Conservation (phyloP, 352 stramenopile genomes). For the Phytophthora syringae region DNA sequence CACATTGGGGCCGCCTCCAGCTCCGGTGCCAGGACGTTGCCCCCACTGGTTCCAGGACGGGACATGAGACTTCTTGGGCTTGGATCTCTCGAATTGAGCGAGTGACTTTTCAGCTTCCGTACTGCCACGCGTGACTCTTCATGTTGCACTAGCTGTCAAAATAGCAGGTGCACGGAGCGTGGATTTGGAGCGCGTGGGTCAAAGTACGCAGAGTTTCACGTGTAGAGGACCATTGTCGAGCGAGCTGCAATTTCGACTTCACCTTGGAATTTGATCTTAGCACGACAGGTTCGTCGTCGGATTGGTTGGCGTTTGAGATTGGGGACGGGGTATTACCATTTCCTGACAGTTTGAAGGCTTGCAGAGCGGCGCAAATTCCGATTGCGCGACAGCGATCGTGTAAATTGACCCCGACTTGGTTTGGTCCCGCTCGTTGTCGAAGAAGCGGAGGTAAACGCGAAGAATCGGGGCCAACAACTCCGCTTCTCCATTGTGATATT, state of each 20-base stretch:
- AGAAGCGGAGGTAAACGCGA: slow-evolving; percentile 32
- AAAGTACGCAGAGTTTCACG: slow-evolving; percentile 13
- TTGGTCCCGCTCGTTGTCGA: slow-evolving; percentile 16
- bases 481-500: background rate
- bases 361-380: slow-evolving; percentile 28
- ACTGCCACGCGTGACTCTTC: slow-evolving; percentile 5
- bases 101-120: slow-evolving; percentile 16
- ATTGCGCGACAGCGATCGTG: slow-evolving; percentile 33
- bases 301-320: slow-evolving; percentile 13
- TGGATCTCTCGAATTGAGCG: slow-evolving; percentile 17
- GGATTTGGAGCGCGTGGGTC: slow-evolving; percentile 12
- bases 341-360: slow-evolving; percentile 8
- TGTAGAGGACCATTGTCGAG: slow-evolving; percentile 8
- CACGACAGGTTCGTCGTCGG: background rate
- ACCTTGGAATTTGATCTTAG: slow-evolving; percentile 10
- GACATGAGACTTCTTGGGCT: slow-evolving; percentile 22
- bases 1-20: slow-evolving; percentile 36
- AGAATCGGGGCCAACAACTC: slow-evolving; percentile 29
- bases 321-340: background rate
- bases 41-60: slow-evolving; percentile 58
- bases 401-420: slow-evolving; percentile 4
- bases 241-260: slow-evolving; percentile 26
- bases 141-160: background rate
- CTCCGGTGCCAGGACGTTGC: slow-evolving; percentile 59
- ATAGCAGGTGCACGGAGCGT: slow-evolving; percentile 26